phyloP scores from a whole-genome alignment of 2,329 filamentous ascomycete genomes.

The Thielaviopsis ethacetica region DNA sequence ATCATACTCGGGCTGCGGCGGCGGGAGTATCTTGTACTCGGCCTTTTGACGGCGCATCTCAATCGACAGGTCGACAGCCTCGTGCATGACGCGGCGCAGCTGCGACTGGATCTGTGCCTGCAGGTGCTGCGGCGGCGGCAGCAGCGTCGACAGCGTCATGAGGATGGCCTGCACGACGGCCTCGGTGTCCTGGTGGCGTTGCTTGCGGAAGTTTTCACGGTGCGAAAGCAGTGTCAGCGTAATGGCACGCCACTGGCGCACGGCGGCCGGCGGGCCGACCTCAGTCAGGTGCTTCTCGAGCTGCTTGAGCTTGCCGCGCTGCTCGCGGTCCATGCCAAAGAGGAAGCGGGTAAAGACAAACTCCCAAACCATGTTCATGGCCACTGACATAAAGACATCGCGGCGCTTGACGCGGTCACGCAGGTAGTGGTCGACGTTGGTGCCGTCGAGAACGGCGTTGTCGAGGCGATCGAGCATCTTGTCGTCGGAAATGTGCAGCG shows the following conservation, averaged over 20 bases:
- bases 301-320: conserved; percentile 91
- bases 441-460: conserved; percentile 85
- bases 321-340: conserved; percentile 96
- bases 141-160: conserved; percentile 63
- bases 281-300: conserved; percentile 84
- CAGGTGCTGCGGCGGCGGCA: conserved; percentile 71
- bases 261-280: conserved; percentile 73
- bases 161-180: conserved; percentile 81
- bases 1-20: conserved; percentile 87
- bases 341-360: conserved; percentile 96
- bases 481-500: conserved; percentile 73
- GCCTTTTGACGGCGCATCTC: conserved; percentile 96
- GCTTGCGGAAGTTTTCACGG: conserved; percentile 61
- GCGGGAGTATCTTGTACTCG: conserved; percentile 97
- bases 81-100: conserved; percentile 69
- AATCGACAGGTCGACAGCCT: conserved; percentile 79
- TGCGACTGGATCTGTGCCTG: conserved; percentile 70
- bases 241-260: conserved; percentile 92
- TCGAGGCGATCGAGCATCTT: conserved; percentile 89
- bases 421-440: conserved; percentile 78
- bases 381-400: conserved; percentile 96
- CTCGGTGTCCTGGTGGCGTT: conserved; percentile 81
- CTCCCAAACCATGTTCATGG: conserved; percentile 99
- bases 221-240: conserved; percentile 79
- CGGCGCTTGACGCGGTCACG: conserved; percentile 73